Evolutionary conservation across 1,284 basidiomycete genomes (phyloP).

Genomic region (Naganishia liquefaciens): DNA sequence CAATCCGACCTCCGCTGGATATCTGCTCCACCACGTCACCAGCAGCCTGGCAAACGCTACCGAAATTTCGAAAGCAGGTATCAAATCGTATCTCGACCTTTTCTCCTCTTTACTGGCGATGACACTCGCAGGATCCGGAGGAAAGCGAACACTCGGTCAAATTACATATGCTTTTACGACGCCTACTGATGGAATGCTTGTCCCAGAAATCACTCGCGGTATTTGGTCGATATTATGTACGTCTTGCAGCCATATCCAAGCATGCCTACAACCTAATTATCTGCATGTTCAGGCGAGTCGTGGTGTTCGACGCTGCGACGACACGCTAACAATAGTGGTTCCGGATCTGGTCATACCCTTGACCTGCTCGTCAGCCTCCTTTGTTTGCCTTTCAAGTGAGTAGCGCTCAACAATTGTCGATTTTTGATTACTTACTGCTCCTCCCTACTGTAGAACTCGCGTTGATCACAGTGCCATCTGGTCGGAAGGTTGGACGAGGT

Average conservation of each 20-base stretch:
- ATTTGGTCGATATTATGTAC: slow-evolving; percentile 15
- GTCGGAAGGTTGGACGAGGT: neutral
- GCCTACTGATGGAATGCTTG: neutral
- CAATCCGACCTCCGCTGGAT: slow-evolving; percentile 15
- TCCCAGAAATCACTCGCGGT: slow-evolving; percentile 6
- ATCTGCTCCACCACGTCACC: slow-evolving; percentile 12
- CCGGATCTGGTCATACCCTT: neutral
- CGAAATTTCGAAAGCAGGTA: neutral
- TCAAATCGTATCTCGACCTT: slow-evolving; percentile 4
- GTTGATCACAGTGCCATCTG: neutral
- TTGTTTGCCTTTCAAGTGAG: slow-evolving; percentile 11
- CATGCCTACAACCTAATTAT: neutral
- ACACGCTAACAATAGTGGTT: neutral
- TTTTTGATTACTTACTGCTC: neutral
- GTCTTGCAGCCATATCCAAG: neutral
- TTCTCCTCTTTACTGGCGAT: neutral
- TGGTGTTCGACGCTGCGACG: slow-evolving; percentile 2
- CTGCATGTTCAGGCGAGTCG: neutral
- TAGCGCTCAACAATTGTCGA: neutral
- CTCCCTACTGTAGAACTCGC: too few relatives aligned
- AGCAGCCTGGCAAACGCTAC: neutral
- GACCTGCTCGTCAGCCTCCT: slow-evolving; percentile 1
- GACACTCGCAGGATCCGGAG: slow-evolving; percentile 1
- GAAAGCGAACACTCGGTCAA: slow-evolving; percentile 20
- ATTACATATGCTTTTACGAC: slow-evolving; percentile 9